Evolutionary conservation across 345 rosid species (phyloP).

Genomic region (Toxicodendron radicans): DNA sequence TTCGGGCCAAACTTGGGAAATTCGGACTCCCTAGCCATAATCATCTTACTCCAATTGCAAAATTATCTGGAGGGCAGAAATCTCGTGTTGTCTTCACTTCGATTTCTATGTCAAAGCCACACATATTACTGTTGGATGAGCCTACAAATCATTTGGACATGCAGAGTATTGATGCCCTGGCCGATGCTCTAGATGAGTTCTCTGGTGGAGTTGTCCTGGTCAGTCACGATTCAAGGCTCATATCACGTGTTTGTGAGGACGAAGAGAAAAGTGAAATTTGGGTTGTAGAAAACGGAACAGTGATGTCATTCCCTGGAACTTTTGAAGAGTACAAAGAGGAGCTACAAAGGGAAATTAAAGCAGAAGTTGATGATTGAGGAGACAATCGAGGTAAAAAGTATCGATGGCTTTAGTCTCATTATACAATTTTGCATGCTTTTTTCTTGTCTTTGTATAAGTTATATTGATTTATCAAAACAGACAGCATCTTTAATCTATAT

Average conservation of each 20-base stretch:
- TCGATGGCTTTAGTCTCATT: not conserved
- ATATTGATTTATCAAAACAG: not conserved
- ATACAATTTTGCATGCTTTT: constrained; percentile 10
- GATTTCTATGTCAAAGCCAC: constrained; percentile 91
- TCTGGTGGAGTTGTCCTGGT: constrained; percentile 90
- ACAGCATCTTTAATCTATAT: not conserved
- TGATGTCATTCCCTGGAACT: constrained; percentile 51
- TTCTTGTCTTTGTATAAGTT: not conserved
- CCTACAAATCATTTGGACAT: constrained; percentile 96
- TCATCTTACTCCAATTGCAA: constrained; percentile 84
- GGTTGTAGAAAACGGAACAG: constrained; percentile 91
- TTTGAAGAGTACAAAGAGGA: constrained; percentile 89
- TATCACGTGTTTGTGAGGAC: constrained; percentile 81
- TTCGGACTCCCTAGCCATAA: constrained; percentile 92
- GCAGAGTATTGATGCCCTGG: constrained; percentile 96
- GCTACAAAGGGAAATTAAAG: constrained; percentile 71
- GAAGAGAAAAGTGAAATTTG: constrained; percentile 87
- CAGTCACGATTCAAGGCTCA: constrained; percentile 92
- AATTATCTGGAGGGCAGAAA: constrained; percentile 92
- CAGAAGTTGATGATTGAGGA: constrained; percentile 70
- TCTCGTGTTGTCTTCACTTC: constrained; percentile 92
- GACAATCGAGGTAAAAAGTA: not conserved
- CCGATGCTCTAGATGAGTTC: constrained; percentile 89
- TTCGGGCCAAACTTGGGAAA: constrained; percentile 92
- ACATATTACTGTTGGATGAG: constrained; percentile 82